These are phyloP conservation scores for Amanita inopinata DNA, from an alignment of 768 basidiomycete genomes.

Conservation along the genomic window DNA sequence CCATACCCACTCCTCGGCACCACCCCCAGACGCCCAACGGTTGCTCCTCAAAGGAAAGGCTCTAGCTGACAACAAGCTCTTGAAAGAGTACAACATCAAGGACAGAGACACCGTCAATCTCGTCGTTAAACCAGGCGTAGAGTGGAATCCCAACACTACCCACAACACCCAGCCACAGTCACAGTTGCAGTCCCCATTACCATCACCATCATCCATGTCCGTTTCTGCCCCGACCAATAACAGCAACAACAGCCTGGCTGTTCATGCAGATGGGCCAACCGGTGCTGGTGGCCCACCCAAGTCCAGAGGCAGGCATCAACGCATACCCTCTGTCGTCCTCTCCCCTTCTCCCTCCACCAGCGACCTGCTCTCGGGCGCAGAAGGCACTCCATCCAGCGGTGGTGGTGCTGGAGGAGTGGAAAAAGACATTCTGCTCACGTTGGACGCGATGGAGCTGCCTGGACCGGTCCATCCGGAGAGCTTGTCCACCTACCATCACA, in stretches of 20 bases:
- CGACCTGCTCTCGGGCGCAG: not conserved
- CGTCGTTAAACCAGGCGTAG: constrained; percentile 71
- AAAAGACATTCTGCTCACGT: constrained; percentile 59
- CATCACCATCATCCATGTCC: constrained; percentile 14
- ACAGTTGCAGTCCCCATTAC: constrained; percentile 14
- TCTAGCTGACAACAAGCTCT: constrained; percentile 76
- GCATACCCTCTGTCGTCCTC: constrained; percentile 71
- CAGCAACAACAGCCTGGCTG: constrained; percentile 20
- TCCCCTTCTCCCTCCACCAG: constrained; percentile 58
- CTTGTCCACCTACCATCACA: constrained; percentile 49
- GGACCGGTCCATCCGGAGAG: constrained; percentile 34
- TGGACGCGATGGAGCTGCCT: constrained; percentile 41
- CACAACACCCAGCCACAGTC: constrained; percentile 14
- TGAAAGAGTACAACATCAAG: constrained; percentile 83
- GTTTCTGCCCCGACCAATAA: constrained; percentile 15
- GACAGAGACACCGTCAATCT: constrained; percentile 79
- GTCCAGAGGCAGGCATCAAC: constrained; percentile 39
- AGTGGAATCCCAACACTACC: constrained; percentile 45
- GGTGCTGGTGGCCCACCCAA: constrained; percentile 11
- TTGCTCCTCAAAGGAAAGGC: constrained; percentile 93
- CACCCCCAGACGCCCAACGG: constrained; percentile 72
- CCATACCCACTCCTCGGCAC: constrained; percentile 49
- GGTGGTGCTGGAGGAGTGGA: constrained; percentile 24
- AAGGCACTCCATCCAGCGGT: not conserved
- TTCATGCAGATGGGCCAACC: constrained; percentile 13